Evolutionary conservation across 495 filamentous ascomycete genomes (phyloP).

Genomic region (Tetracladium marchalianum): DNA sequence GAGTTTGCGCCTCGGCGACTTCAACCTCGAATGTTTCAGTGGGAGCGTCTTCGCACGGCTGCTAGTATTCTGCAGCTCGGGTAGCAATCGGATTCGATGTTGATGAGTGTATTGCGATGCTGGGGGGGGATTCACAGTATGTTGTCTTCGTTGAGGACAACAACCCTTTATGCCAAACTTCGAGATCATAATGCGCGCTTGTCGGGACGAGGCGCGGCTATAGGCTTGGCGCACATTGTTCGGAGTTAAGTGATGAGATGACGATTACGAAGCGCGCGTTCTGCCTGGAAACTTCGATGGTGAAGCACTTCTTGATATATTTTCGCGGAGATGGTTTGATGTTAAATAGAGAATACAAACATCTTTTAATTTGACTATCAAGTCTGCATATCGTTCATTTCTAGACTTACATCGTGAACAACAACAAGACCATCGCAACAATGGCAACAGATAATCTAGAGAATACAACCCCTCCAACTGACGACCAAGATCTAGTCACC

Average conservation of each 20-base stretch:
- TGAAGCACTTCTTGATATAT: not conserved
- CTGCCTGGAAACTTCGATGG: conserved; percentile 12
- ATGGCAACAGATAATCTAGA: conserved; percentile 18
- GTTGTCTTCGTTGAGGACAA: conserved; percentile 12
- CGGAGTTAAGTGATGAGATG: no score
- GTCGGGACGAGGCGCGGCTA: not conserved
- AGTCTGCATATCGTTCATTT: not conserved
- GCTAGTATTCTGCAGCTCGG: conserved; percentile 6
- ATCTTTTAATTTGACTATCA: not conserved
- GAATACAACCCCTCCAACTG: conserved; percentile 5
- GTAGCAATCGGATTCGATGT: not conserved
- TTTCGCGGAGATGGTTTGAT: not conserved
- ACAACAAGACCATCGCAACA: not conserved
- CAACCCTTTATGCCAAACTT: not conserved
- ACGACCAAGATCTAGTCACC: conserved; percentile 8
- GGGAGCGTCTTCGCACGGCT: not conserved
- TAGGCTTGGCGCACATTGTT: not conserved
- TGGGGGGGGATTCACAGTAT: no score
- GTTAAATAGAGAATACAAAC: no score
- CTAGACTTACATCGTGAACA: no score
- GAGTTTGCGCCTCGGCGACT: conserved; percentile 6
- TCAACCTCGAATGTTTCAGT: not conserved
- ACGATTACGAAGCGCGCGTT: conserved; percentile 8
- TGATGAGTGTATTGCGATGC: not conserved
- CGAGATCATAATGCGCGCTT: not conserved